Evolutionary conservation across 2,329 filamentous ascomycete genomes (phyloP).

Genomic region (Dryadomyces quercus-mongolicae): DNA sequence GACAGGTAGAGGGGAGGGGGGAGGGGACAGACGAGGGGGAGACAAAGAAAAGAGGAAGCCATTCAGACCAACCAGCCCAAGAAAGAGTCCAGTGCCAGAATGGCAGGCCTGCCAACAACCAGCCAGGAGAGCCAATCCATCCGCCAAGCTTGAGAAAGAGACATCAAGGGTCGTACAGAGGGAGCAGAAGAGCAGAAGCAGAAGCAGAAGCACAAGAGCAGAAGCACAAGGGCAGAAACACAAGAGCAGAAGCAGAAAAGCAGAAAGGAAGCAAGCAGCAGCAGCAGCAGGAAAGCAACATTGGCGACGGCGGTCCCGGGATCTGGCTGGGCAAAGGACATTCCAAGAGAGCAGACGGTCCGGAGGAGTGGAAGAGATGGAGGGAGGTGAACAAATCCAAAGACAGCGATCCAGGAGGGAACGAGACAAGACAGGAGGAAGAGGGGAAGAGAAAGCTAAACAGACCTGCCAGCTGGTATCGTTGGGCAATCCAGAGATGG

Average conservation of each 20-base stretch:
- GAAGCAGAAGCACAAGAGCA: neutral
- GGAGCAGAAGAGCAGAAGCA: neutral
- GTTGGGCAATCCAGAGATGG: slow-evolving; percentile 88
- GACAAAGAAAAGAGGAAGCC: no score
- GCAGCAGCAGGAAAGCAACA: neutral
- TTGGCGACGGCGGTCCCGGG: neutral
- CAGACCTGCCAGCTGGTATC: slow-evolving; percentile 99
- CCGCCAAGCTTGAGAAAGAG: neutral
- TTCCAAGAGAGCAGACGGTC: neutral
- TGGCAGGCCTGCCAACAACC: neutral
- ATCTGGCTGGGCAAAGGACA: neutral
- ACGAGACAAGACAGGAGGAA: neutral
- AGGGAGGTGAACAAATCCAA: neutral
- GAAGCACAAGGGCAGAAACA: neutral
- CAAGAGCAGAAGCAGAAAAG: neutral
- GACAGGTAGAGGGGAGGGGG: neutral
- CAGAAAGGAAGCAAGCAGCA: no score
- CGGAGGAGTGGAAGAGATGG: neutral
- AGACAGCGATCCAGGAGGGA: neutral
- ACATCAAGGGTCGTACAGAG: neutral
- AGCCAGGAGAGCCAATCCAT: neutral
- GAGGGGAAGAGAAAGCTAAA: slow-evolving; percentile 17
- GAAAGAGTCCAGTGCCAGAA: neutral
- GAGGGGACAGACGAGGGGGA: neutral
- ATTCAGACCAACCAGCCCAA: no score